A percentile compares a stretch with the other conserved stretches of the same genome.
phyloP scores from a whole-genome alignment of 176 grass and related monocot species.

The Hsuehochloa calcarea region DNA sequence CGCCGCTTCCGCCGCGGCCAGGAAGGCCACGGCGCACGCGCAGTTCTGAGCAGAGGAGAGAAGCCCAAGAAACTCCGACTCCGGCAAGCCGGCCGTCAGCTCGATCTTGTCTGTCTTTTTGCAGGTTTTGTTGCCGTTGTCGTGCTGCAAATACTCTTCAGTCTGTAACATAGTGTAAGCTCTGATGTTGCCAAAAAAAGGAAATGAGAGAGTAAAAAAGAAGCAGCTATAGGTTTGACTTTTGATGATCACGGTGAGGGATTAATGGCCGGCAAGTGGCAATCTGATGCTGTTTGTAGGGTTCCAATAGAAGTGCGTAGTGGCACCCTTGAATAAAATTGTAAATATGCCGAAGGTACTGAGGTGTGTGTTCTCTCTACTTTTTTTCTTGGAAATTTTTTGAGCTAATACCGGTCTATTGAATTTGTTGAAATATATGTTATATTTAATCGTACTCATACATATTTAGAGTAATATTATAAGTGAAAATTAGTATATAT shows the following conservation, averaged over 20 bases:
- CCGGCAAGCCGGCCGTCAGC: not conserved
- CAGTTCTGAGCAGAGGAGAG: not conserved
- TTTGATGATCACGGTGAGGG: not conserved
- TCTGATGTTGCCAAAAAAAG: not conserved
- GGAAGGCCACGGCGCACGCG: not conserved
- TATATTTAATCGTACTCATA: too few relatives aligned
- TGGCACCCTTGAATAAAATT: not conserved
- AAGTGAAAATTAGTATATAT: too few relatives aligned
- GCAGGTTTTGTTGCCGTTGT: not conserved
- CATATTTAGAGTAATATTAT: too few relatives aligned
- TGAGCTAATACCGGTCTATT: too few relatives aligned
- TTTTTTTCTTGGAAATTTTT: too few relatives aligned
- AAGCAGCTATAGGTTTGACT: not conserved
- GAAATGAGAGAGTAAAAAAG: not conserved
- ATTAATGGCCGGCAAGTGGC: not conserved
- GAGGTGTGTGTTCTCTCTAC: not conserved
- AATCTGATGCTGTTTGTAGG: not conserved
- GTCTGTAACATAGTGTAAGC: conserved; percentile 19
- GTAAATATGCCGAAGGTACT: not conserved
- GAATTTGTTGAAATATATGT: too few relatives aligned
- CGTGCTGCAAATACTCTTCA: not conserved
- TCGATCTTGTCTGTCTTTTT: conserved; percentile 5
- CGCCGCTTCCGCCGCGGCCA: not conserved
- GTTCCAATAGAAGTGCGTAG: not conserved
- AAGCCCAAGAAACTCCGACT: conserved; percentile 22